Conservation (phyloP, 345 rosid species). For the Brassica napus region DNA sequence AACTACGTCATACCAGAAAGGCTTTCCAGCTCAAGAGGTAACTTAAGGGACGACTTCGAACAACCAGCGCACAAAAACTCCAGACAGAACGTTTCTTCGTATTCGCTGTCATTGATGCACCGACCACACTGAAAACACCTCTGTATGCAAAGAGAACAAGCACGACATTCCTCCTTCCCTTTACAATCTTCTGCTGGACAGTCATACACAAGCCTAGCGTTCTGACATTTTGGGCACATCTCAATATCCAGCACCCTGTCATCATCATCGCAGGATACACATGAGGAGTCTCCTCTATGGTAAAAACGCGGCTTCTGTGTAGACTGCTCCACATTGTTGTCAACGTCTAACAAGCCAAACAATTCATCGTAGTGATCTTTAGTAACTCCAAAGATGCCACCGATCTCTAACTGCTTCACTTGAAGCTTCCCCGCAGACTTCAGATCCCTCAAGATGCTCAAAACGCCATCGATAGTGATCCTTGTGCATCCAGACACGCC, state of each 20-base stretch:
- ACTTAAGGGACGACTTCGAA: slow-evolving; percentile 38
- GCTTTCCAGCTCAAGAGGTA: slow-evolving; percentile 17
- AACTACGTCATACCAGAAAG: background rate
- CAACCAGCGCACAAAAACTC: slow-evolving; percentile 76
- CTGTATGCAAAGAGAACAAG: slow-evolving; percentile 76
- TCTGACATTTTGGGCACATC: slow-evolving; percentile 82
- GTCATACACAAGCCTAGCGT: slow-evolving; percentile 76
- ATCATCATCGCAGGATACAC: slow-evolving; percentile 56
- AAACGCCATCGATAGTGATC: slow-evolving; percentile 65
- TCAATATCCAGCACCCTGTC: slow-evolving; percentile 80
- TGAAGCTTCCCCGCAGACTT: slow-evolving; percentile 50
- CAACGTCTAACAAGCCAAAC: slow-evolving; percentile 55
- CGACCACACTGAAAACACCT: slow-evolving; percentile 87
- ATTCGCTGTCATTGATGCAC: slow-evolving; percentile 76
- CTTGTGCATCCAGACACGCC: slow-evolving; percentile 89
- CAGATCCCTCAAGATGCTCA: slow-evolving; percentile 59
- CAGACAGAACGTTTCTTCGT: slow-evolving; percentile 83
- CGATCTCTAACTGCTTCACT: slow-evolving; percentile 74
- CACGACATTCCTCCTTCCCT: slow-evolving; percentile 69
- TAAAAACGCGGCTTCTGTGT: slow-evolving; percentile 63
- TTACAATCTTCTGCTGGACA: slow-evolving; percentile 84
- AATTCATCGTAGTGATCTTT: slow-evolving; percentile 66
- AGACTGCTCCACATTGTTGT: slow-evolving; percentile 33
- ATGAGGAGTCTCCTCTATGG: slow-evolving; percentile 53
- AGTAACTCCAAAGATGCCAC: slow-evolving; percentile 76